These are phyloP conservation scores for Arthrocladium fulminans DNA, from an alignment of 2,329 filamentous ascomycete genomes.

Conservation along the genomic window DNA sequence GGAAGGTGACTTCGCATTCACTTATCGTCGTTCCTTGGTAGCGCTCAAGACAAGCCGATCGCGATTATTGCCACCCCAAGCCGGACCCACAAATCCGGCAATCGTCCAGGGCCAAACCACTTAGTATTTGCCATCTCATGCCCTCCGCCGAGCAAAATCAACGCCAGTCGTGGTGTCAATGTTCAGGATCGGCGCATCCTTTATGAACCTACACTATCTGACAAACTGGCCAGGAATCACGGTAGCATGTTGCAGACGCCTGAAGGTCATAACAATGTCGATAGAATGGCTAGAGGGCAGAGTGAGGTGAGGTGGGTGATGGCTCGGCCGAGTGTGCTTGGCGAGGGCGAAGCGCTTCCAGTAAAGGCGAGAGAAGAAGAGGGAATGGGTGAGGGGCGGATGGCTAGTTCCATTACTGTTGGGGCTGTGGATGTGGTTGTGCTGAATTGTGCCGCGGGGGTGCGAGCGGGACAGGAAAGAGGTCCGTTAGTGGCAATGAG, in stretches of 20 bases:
- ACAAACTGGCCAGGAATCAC: slow-evolving; percentile 37
- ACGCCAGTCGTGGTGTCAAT: slow-evolving; percentile 42
- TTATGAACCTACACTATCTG: slow-evolving; percentile 32
- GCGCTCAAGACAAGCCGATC: slow-evolving; percentile 15
- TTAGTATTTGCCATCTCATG: slow-evolving; percentile 8
- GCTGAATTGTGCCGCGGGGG: slow-evolving; percentile 35
- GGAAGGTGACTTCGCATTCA: slow-evolving; percentile 19
- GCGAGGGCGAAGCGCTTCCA: slow-evolving; percentile 29
- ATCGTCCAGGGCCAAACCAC: slow-evolving; percentile 41
- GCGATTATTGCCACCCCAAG: slow-evolving; percentile 44
- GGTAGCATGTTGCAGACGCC: slow-evolving; percentile 41
- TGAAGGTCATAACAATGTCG: slow-evolving; percentile 42
- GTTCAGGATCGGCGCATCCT: slow-evolving; percentile 43
- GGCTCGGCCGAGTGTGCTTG: slow-evolving; percentile 38
- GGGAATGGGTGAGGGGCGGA: slow-evolving; percentile 35
- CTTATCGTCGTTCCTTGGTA: not conserved
- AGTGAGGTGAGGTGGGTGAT: slow-evolving; percentile 34
- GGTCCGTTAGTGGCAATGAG: slow-evolving; percentile 40
- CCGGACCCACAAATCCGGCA: slow-evolving; percentile 38
- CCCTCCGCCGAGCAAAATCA: slow-evolving; percentile 27
- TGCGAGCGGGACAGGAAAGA: slow-evolving; percentile 35
- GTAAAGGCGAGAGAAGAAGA: slow-evolving; percentile 36
- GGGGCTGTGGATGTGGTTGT: slow-evolving; percentile 40
- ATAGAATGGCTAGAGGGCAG: slow-evolving; percentile 32
- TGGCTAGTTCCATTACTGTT: slow-evolving; percentile 30